A percentile compares a stretch with the other conserved stretches of the same genome.
Evolutionary conservation across 163 green algal genomes (phyloP).

Genomic region (Chlorella variabilis): DNA sequence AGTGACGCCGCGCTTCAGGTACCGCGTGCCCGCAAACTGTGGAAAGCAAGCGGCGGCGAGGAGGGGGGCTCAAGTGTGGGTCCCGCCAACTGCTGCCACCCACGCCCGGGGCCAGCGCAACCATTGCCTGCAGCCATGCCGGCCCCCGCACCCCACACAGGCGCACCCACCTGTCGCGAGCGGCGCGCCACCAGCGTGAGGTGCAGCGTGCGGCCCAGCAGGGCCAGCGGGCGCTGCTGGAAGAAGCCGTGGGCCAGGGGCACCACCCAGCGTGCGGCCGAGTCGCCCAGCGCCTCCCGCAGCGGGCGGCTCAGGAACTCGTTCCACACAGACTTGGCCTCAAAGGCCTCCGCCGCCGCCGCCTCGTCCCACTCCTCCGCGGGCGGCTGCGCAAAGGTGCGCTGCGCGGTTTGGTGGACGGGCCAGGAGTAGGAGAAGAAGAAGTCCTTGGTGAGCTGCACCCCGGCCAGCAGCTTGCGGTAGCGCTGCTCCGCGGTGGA

Average conservation of each 20-base stretch:
- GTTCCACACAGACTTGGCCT: constrained; percentile 96
- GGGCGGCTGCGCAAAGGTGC: constrained; percentile 59
- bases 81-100: no score
- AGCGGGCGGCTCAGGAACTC: constrained; percentile 79
- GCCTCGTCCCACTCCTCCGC: background rate
- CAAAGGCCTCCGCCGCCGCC: constrained; percentile 54
- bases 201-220: constrained; percentile 84
- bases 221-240: constrained; percentile 78
- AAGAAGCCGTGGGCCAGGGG: constrained; percentile 94
- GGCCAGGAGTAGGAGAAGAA: constrained; percentile 94
- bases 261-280: constrained; percentile 81
- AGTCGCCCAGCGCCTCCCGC: constrained; percentile 67
- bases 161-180: constrained; percentile 45
- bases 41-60: background rate
- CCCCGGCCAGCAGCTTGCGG: constrained; percentile 79
- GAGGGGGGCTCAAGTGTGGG: no score
- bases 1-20: constrained; percentile 92
- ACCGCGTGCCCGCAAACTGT: constrained; percentile 81
- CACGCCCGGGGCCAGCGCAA: no score
- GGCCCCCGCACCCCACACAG: no score
- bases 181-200: constrained; percentile 92
- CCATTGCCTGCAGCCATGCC: no score
- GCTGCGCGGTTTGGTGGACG: constrained; percentile 85
- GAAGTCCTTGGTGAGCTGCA: constrained; percentile 94
- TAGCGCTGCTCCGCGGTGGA: constrained; percentile 58